These are phyloP conservation scores for Geotrichum citri-aurantii DNA, from an alignment of 1,139 yeast genomes.

Conservation along the genomic window DNA sequence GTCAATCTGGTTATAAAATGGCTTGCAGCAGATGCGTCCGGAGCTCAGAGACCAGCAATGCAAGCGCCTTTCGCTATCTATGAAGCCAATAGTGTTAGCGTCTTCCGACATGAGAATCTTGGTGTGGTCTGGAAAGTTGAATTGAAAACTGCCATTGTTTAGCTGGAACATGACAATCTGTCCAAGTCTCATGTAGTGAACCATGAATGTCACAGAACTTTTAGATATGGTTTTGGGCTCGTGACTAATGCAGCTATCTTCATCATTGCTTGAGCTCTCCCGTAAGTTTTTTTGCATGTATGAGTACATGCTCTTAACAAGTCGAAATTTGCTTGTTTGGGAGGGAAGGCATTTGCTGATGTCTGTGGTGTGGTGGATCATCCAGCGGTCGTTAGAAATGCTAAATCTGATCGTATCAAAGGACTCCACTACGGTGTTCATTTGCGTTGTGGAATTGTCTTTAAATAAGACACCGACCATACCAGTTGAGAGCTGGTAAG, in stretches of 20 bases:
- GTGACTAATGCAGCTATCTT: conserved; percentile 3
- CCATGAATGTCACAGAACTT: conserved; percentile 8
- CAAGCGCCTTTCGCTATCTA: conserved; percentile 70
- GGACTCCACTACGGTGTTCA: conserved; percentile 19
- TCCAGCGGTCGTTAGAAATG: conserved; percentile 9
- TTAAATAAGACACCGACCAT: conserved; percentile 73
- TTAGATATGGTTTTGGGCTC: conserved; percentile 20
- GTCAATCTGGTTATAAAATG: conserved; percentile 8
- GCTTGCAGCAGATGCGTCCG: conserved; percentile 13
- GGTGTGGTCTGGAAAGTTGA: conserved; percentile 92
- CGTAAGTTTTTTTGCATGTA: conserved; percentile 36
- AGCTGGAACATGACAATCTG: conserved; percentile 70
- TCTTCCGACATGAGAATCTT: conserved; percentile 73
- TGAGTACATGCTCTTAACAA: conserved; percentile 30
- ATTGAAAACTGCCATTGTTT: conserved; percentile 88
- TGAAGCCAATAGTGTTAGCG: conserved; percentile 73
- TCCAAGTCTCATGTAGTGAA: conserved; percentile 12
- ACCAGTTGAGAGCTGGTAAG: conserved; percentile 85
- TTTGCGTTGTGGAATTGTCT: conserved; percentile 23
- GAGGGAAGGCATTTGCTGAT: conserved; percentile 16
- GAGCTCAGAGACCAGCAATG: conserved; percentile 44
- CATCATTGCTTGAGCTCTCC: conserved; percentile 18
- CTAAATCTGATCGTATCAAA: conserved; percentile 13
- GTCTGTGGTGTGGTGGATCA: conserved; percentile 8
- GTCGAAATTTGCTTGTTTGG: conserved; percentile 29